These are phyloP conservation scores for Trametes sp. DNA, from an alignment of 1,284 basidiomycete genomes.

Conservation along the genomic window DNA sequence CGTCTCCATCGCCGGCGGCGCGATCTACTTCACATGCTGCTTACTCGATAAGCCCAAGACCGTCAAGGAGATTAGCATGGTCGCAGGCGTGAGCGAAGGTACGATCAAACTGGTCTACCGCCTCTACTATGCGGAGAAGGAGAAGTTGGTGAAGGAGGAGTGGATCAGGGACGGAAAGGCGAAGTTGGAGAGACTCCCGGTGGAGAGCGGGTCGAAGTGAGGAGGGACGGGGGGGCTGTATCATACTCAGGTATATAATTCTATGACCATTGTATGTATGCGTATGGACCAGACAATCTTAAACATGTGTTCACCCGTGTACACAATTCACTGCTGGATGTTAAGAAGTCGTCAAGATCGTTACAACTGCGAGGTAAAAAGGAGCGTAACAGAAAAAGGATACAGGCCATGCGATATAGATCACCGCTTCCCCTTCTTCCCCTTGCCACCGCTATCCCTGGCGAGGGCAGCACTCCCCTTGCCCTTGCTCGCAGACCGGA, in stretches of 20 bases:
- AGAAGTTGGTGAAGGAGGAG: conserved; percentile 81
- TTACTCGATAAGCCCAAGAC: conserved; percentile 80
- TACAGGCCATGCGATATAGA: background rate
- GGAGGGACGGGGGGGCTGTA: conserved; percentile 16
- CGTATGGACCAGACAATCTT: conserved; percentile 28
- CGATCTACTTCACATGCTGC: conserved; percentile 92
- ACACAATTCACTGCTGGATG: background rate
- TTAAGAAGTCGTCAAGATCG: background rate
- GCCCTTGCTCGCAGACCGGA: conserved; percentile 78
- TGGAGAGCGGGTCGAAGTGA: conserved; percentile 42
- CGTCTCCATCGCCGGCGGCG: conserved; percentile 95
- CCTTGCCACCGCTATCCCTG: conserved; percentile 41
- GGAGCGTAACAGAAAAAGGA: background rate
- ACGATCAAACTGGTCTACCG: conserved; percentile 92
- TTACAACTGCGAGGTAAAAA: background rate
- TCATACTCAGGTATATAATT: conserved; percentile 21
- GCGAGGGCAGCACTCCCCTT: conserved; percentile 66
- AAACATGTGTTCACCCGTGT: conserved; percentile 3
- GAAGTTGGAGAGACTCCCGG: conserved; percentile 56
- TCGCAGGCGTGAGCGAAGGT: conserved; percentile 97
- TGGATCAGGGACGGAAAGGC: conserved; percentile 85
- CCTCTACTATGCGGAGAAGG: conserved; percentile 71
- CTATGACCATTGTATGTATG: conserved; percentile 29
- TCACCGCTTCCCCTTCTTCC: conserved; percentile 32
- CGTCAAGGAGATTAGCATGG: conserved; percentile 87